Base-by-base conservation (phyloP, 2,329 filamentous ascomycete genomes). In the Endoconidiophora laricicola region DNA sequence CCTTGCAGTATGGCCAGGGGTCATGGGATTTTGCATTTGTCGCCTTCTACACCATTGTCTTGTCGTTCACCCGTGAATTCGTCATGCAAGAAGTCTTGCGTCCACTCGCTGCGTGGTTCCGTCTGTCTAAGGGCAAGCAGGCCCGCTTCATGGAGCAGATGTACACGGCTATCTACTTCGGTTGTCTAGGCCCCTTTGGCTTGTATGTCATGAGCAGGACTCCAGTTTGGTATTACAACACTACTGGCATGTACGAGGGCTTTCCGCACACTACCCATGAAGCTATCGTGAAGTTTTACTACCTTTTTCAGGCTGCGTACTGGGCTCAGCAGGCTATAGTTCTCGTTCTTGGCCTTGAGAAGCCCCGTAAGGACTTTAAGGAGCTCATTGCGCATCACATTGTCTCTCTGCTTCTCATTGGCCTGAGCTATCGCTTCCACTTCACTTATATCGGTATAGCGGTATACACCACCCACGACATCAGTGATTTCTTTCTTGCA, bases 161-260 rank as follows among this genome's bases (percentile, higher is more conserved):
- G 60, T 96, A 96, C 67, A 94, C 88, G 1, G 88, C 87, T 23
- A 69, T 94, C 49, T 95, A 96, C 72, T 94, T 94, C 64, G 78
- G 66, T 42, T 63, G 91, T 52, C 79, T 93, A 52, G 86, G 86
- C 1, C 87, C 87, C 1, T 81, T 80, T 50, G 88, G 88, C 49
- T 65, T 95, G 59, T 95, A 83, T 62, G 84, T 95, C 62, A 95
- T 96, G 88, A 83, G 76, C 60, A 74, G 76, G 55, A 90, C 86
- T n/a, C 81, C 87, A 6, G 79, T 95, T 40, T 95, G 87, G 90
- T 95, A 94, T 65, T 95, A 94, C 73, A 88, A 93, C 68, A 91
- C 85, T 2, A 71, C 69, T 24, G 86, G 79, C 63, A 94, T 95
- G 85, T 95, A 93, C 65, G 85, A 90, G 64, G 72, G 70, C 16